Conservation (phyloP, 441 rosid species). For the Bruguiera hainesii region DNA sequence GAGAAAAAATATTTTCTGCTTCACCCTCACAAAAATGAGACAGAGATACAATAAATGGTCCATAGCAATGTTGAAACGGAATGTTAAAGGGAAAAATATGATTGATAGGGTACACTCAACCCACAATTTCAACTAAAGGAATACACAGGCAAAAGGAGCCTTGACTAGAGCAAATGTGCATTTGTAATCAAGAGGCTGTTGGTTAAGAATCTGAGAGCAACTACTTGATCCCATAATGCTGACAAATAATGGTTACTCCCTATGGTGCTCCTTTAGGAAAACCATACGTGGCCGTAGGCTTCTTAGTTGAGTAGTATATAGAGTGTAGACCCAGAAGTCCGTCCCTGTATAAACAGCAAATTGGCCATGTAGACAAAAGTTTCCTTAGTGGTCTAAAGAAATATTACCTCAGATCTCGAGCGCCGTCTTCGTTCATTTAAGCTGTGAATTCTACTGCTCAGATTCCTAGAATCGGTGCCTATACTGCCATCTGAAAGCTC, state of each 20-base stretch:
- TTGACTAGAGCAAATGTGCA: not conserved
- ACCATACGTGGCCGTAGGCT: not conserved
- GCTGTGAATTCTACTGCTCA: slow-evolving; percentile 46
- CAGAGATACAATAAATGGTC: not conserved
- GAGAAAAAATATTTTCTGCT: not conserved
- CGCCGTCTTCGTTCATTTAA: slow-evolving; percentile 43
- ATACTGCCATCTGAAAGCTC: slow-evolving; percentile 40
- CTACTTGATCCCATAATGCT: not conserved
- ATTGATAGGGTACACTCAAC: not conserved
- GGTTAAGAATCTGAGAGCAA: not conserved
- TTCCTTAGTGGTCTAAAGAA: slow-evolving; percentile 1
- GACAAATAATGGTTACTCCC: not conserved
- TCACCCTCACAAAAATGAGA: no score
- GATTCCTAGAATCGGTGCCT: slow-evolving; percentile 43
- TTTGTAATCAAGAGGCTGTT: not conserved
- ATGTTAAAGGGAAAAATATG: not conserved
- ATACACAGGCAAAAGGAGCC: not conserved
- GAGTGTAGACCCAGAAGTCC: not conserved
- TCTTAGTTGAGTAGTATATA: not conserved
- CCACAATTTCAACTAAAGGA: not conserved
- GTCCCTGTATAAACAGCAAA: not conserved
- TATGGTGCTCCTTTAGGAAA: not conserved
- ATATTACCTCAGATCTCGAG: slow-evolving; percentile 60
- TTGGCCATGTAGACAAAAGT: not conserved
- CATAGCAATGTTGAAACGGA: not conserved